phyloP scores from a whole-genome alignment of 345 rosid species.

The Gossypium thurberi region DNA sequence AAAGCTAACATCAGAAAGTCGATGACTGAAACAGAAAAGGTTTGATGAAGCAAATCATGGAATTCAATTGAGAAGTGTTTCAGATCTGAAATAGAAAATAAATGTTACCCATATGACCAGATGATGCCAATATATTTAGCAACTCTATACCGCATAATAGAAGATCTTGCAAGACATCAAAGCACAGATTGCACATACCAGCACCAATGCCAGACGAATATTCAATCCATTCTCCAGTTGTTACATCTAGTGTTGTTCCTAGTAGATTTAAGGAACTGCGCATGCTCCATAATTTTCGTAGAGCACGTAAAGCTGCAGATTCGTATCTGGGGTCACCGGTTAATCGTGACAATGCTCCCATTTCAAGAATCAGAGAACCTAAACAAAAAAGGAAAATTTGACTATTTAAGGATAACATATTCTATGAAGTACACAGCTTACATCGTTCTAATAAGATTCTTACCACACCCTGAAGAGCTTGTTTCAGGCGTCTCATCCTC shows the following conservation, averaged over 20 bases:
- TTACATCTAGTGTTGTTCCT: slow-evolving; percentile 81
- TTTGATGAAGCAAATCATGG: neutral
- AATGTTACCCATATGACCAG: neutral
- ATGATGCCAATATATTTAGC: slow-evolving; percentile 1
- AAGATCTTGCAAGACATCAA: slow-evolving; percentile 5
- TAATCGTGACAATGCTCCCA: slow-evolving; percentile 90
- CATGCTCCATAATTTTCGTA: slow-evolving; percentile 94
- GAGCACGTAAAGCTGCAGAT: slow-evolving; percentile 80
- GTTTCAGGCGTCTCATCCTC: slow-evolving; percentile 85
- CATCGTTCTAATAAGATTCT: slow-evolving; percentile 21
- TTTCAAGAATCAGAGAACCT: slow-evolving; percentile 96
- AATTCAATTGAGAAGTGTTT: slow-evolving; percentile 7
- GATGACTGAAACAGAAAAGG: slow-evolving; percentile 11
- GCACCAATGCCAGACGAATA: slow-evolving; percentile 93
- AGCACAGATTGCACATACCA: slow-evolving; percentile 42
- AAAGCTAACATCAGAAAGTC: slow-evolving; percentile 26
- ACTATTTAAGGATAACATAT: slow-evolving; percentile 17
- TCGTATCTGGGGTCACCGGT: slow-evolving; percentile 86
- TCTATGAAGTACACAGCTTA: slow-evolving; percentile 3
- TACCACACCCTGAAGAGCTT: slow-evolving; percentile 97
- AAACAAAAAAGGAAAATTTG: slow-evolving; percentile 13
- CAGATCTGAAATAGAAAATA: neutral
- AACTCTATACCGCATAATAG: neutral
- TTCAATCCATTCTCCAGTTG: slow-evolving; percentile 84
- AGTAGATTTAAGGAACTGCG: slow-evolving; percentile 79